Evolutionary conservation across 2,329 filamentous ascomycete genomes (phyloP).

Genomic region (Fusarium sp.): DNA sequence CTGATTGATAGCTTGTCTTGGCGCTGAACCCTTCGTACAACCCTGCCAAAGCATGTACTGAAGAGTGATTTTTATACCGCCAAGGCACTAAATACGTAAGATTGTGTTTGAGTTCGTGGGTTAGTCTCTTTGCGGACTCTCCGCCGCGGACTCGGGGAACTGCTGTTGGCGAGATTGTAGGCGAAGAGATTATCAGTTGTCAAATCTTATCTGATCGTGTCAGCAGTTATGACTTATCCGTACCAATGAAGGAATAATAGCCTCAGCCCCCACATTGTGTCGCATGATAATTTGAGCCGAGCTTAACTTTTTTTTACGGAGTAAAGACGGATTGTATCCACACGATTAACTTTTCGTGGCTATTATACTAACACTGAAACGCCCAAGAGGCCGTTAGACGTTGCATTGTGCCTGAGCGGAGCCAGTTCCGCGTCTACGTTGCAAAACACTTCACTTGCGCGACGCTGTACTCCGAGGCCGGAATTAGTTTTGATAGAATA

Average conservation of each 20-base stretch:
- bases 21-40: background rate
- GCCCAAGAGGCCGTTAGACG: background rate
- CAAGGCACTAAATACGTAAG: constrained; percentile 24
- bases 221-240: background rate
- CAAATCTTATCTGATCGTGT: constrained; percentile 34
- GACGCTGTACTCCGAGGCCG: too few species aligned
- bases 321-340: background rate
- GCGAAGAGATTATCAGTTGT: constrained; percentile 17
- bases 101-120: background rate
- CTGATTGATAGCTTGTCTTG: constrained; percentile 40
- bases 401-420: background rate
- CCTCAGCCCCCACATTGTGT: background rate
- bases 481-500: too few species aligned
- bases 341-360: background rate
- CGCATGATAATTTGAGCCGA: background rate
- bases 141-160: background rate
- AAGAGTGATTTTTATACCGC: background rate
- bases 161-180: constrained; percentile 9
- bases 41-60: constrained; percentile 6
- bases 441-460: too few species aligned
- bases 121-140: background rate
- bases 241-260: background rate
- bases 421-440: background rate
- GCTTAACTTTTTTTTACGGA: too few species aligned
- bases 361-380: constrained; percentile 4